Conservation (phyloP, 352 stramenopile species). For the Phytophthora meadii region DNA sequence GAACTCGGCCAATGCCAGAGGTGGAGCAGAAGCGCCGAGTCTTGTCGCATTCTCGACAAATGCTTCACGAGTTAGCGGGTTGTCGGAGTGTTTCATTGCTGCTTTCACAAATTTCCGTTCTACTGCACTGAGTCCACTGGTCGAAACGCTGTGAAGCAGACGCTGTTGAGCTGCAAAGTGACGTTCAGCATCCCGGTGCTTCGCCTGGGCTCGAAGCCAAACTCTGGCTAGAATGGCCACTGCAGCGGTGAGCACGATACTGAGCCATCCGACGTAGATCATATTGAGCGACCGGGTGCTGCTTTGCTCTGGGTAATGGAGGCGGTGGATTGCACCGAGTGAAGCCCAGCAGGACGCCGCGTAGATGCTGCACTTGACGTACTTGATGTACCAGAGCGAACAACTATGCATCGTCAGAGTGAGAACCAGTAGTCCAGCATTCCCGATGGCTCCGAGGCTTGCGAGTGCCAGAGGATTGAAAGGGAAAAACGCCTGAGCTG, state of each 20-base stretch:
- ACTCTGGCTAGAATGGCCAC: constrained; percentile 29
- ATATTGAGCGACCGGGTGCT: constrained; percentile 48
- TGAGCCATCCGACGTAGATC: constrained; percentile 70
- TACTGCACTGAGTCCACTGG: constrained; percentile 3
- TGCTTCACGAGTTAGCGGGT: constrained; percentile 5
- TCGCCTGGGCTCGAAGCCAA: constrained; percentile 15
- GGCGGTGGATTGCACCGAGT: constrained; percentile 52
- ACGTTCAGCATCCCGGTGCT: constrained; percentile 17
- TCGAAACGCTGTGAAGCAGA: constrained; percentile 7
- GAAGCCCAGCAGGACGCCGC: constrained; percentile 64
- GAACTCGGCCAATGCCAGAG: constrained; percentile 11
- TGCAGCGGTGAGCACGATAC: constrained; percentile 35
- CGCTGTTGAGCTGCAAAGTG: constrained; percentile 23
- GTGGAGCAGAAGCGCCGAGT: constrained; percentile 4
- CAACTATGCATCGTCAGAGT: constrained; percentile 51
- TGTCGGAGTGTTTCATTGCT: constrained; percentile 5
- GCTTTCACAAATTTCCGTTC: constrained; percentile 27
- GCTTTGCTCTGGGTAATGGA: constrained; percentile 26
- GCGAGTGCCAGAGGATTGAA: constrained; percentile 46
- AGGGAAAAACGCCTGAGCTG: constrained; percentile 57
- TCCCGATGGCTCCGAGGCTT: constrained; percentile 43
- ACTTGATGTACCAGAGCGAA: constrained; percentile 68
- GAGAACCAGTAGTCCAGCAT: constrained; percentile 43
- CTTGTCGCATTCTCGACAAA: constrained; percentile 22
- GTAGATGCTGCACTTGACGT: constrained; percentile 63